A percentile compares a stretch with the other conserved stretches of the same genome.
phyloP scores from a whole-genome alignment of 768 basidiomycete genomes.

The Xerocomellus dryophilus region DNA sequence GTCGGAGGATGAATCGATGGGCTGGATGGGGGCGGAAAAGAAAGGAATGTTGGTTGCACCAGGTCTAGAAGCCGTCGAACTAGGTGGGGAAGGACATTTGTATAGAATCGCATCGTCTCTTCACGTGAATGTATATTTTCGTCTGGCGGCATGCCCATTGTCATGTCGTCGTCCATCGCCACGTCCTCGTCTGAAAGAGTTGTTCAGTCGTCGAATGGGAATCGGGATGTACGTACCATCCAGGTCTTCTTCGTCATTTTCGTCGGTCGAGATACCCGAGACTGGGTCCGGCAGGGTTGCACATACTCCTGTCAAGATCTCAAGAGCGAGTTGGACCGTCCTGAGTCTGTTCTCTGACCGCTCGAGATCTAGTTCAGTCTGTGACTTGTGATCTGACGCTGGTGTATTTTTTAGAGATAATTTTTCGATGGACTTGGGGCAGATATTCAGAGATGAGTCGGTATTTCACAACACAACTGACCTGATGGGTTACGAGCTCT shows the following conservation, averaged over 20 bases:
- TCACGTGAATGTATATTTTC: slow-evolving; percentile 15
- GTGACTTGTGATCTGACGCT: slow-evolving; percentile 72
- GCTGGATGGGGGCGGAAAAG: slow-evolving; percentile 70
- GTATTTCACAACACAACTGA: slow-evolving; percentile 22
- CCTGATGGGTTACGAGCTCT: slow-evolving; percentile 51
- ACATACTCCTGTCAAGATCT: slow-evolving; percentile 85
- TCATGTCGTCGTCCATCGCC: slow-evolving; percentile 34
- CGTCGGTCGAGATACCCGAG: slow-evolving; percentile 34
- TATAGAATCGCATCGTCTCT: slow-evolving; percentile 29
- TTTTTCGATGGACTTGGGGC: slow-evolving; percentile 50
- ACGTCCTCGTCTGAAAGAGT: slow-evolving; percentile 43
- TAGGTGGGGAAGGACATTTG: slow-evolving; percentile 52
- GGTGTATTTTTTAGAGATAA: slow-evolving; percentile 63
- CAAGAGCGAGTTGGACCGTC: slow-evolving; percentile 78
- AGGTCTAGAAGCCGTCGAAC: slow-evolving; percentile 66
- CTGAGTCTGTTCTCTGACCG: slow-evolving; percentile 66
- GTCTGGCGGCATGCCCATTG: slow-evolving; percentile 26
- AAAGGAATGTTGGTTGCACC: slow-evolving; percentile 71
- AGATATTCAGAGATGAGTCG: neutral
- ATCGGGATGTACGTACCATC: slow-evolving; percentile 31
- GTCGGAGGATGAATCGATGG: slow-evolving; percentile 83
- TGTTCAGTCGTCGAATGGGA: slow-evolving; percentile 23
- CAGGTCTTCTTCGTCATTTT: slow-evolving; percentile 32
- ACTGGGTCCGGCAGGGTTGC: slow-evolving; percentile 82
- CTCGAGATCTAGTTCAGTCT: slow-evolving; percentile 68